phyloP scores from a whole-genome alignment of 1,284 basidiomycete species.

The Leccinum solheimii region DNA sequence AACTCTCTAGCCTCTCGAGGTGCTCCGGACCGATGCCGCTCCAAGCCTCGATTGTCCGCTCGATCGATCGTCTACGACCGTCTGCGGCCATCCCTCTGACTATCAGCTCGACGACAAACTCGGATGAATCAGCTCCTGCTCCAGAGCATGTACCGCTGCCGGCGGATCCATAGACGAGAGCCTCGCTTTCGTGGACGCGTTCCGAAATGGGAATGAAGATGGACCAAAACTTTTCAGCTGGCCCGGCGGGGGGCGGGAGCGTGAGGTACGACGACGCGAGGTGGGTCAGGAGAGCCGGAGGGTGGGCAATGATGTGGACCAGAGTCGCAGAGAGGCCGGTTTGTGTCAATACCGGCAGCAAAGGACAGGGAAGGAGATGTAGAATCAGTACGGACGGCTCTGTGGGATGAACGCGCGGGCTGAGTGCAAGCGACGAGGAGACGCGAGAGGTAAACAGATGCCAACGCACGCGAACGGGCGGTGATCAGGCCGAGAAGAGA shows the following conservation, averaged over 20 bases:
- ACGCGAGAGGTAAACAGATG: neutral
- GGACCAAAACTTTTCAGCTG: constrained; percentile 71
- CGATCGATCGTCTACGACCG: constrained; percentile 52
- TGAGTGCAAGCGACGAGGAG: constrained; percentile 6
- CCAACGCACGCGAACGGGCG: constrained; percentile 46
- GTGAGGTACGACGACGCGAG: constrained; percentile 67
- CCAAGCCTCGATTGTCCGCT: constrained; percentile 70
- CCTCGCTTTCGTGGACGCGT: constrained; percentile 58
- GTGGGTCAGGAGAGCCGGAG: constrained; percentile 61
- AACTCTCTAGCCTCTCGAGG: constrained; percentile 47
- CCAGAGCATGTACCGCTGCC: constrained; percentile 52
- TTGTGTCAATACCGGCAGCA: constrained; percentile 57
- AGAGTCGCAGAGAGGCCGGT: constrained; percentile 68
- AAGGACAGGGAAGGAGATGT: constrained; percentile 54
- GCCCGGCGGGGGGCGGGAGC: constrained; percentile 61
- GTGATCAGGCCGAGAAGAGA: constrained; percentile 45
- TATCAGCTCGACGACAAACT: constrained; percentile 63
- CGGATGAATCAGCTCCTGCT: constrained; percentile 34
- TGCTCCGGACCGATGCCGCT: constrained; percentile 42
- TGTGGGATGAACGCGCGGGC: constrained; percentile 25
- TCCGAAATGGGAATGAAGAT: constrained; percentile 68
- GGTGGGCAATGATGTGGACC: constrained; percentile 65
- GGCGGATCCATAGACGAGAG: constrained; percentile 55
- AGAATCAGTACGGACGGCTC: constrained; percentile 66
- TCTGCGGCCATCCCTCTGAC: constrained; percentile 43